Evolutionary conservation across 1,284 basidiomycete genomes (phyloP).

Genomic region (Tylopilus sp.): DNA sequence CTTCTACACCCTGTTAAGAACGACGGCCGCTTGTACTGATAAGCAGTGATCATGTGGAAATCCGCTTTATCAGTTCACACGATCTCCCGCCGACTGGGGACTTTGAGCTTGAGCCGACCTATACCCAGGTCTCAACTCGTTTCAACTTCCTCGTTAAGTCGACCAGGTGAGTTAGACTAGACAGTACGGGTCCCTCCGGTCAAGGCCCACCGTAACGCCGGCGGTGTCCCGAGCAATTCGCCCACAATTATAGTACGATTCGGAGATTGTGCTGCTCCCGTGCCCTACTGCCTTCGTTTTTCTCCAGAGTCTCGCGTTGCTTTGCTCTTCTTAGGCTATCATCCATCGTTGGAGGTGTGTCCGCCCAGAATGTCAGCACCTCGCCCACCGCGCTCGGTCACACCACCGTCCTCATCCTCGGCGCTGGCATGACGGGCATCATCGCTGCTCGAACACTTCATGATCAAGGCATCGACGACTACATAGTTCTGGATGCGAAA

Average conservation of each 20-base stretch:
- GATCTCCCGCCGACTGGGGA: no score
- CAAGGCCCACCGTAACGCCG: no score
- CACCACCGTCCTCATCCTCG: conserved; percentile 48
- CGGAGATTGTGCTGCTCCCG: neutral
- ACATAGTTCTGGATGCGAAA: conserved; percentile 59
- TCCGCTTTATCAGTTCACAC: no score
- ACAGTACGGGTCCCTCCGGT: no score
- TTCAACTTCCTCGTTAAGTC: no score
- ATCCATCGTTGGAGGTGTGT: neutral
- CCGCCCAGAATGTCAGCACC: conserved; percentile 10
- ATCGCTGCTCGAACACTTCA: conserved; percentile 62
- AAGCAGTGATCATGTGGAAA: no score
- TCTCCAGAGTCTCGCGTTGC: neutral
- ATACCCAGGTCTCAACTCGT: no score
- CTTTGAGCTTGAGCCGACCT: no score
- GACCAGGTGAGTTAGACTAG: no score
- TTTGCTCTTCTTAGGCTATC: conserved; percentile 7
- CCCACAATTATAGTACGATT: neutral
- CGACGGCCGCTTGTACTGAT: no score
- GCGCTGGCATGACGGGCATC: conserved; percentile 65
- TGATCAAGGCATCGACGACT: conserved; percentile 53
- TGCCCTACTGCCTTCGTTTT: neutral
- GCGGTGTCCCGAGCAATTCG: neutral
- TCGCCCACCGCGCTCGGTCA: conserved; percentile 11
- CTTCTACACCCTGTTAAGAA: no score